Evolutionary conservation across 495 filamentous ascomycete genomes (phyloP).

Genomic region (Tuber melanosporum): DNA sequence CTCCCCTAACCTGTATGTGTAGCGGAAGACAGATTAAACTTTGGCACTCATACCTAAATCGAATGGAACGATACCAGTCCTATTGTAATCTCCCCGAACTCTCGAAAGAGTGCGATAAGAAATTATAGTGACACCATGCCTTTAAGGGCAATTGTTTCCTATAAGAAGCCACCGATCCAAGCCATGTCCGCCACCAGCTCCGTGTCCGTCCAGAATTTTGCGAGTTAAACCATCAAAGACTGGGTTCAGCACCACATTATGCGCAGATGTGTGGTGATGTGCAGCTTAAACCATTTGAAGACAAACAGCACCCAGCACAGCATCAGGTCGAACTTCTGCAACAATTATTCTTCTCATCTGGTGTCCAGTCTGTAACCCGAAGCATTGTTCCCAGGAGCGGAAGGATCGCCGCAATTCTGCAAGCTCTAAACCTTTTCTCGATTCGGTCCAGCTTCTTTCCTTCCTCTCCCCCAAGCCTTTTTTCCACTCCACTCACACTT

Average conservation of each 20-base stretch:
- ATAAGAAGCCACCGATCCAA: not conserved
- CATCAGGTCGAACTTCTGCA: not conserved
- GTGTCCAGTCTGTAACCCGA: not conserved
- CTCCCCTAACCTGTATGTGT: not conserved
- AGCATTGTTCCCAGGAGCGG: not conserved
- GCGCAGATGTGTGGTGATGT: not conserved
- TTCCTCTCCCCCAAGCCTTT: not conserved
- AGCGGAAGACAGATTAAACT: not conserved
- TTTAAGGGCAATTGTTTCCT: not conserved
- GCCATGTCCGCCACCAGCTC: not conserved
- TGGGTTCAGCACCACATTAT: not conserved
- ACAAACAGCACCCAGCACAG: not conserved
- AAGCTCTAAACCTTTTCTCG: not conserved
- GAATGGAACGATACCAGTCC: not conserved
- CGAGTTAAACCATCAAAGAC: not conserved
- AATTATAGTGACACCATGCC: not conserved
- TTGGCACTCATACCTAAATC: not conserved
- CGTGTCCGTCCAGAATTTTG: not conserved
- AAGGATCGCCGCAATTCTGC: constrained; percentile 1
- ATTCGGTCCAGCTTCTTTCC: not conserved
- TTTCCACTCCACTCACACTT: constrained; percentile 1
- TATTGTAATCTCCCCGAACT: not conserved
- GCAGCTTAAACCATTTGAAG: not conserved
- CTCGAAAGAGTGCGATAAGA: not conserved
- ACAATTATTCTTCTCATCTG: not conserved